These are phyloP conservation scores for Macadamia integrifolia DNA, from an alignment of 164 flowering plant species.

Conservation along the genomic window DNA sequence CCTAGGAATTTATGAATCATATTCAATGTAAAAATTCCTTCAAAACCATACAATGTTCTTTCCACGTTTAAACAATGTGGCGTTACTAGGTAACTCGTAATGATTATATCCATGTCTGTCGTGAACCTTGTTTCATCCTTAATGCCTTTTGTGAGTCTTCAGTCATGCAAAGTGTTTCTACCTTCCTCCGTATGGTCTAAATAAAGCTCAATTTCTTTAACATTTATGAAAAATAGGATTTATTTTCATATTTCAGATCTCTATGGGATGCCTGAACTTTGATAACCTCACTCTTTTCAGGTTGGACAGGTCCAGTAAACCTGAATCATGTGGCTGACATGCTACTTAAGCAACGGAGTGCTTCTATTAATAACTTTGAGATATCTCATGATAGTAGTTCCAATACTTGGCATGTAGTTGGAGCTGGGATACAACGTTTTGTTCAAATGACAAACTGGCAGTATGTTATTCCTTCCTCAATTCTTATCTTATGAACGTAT, in stretches of 20 bases:
- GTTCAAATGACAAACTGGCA: slow-evolving; percentile 99
- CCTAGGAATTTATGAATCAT: too few relatives aligned
- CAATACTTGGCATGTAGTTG: slow-evolving; percentile 70
- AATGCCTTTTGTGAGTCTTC: too few relatives aligned
- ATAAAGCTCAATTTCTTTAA: not conserved
- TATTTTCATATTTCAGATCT: not conserved
- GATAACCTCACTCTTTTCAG: slow-evolving; percentile 21
- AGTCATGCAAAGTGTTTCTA: not conserved
- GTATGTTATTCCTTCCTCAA: slow-evolving; percentile 30
- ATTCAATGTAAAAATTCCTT: not conserved
- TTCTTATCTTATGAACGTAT: not conserved
- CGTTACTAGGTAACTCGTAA: too few relatives aligned
- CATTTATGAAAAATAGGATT: not conserved
- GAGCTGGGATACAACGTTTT: slow-evolving; percentile 86
- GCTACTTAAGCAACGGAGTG: slow-evolving; percentile 54
- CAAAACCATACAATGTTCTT: too few relatives aligned
- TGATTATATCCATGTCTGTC: not conserved
- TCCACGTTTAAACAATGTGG: too few relatives aligned
- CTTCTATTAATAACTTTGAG: slow-evolving; percentile 78
- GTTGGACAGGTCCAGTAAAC: slow-evolving; percentile 29
- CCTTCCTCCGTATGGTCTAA: not conserved
- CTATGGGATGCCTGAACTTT: not conserved
- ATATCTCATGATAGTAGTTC: slow-evolving; percentile 53
- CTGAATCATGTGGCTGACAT: slow-evolving; percentile 81
- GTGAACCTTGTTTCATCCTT: not conserved